Evolutionary conservation across 2,329 filamentous ascomycete species (phyloP).

Genomic region (Neonectria faginata): DNA sequence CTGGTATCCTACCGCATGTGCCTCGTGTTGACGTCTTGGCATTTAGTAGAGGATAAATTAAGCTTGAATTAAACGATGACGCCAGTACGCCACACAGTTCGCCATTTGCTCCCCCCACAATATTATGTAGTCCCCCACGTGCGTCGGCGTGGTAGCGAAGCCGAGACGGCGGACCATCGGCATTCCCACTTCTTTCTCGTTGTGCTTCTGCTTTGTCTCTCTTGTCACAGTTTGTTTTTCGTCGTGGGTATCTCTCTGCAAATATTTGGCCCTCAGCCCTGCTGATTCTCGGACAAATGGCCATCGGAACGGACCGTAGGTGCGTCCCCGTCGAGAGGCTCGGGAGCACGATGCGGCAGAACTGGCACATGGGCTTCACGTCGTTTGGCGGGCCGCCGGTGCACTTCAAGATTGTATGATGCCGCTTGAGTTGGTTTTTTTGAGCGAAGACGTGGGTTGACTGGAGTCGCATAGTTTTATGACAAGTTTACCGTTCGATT

Average conservation of each 20-base stretch:
- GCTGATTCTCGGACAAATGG: background rate
- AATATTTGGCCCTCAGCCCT: background rate
- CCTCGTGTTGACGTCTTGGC: background rate
- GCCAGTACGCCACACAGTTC: background rate
- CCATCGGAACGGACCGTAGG: slow-evolving; percentile 1
- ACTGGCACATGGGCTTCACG: slow-evolving; percentile 74
- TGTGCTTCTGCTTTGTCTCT: background rate
- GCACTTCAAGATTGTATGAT: slow-evolving; percentile 71
- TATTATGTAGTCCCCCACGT: background rate
- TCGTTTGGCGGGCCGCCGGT: slow-evolving; percentile 76
- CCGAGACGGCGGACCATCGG: background rate
- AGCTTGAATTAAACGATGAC: background rate
- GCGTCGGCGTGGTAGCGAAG: background rate
- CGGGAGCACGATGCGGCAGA: slow-evolving; percentile 34
- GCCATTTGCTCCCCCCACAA: background rate
- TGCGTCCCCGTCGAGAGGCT: slow-evolving; percentile 25
- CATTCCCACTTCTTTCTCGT: background rate
- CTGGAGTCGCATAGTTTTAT: slow-evolving; percentile 28
- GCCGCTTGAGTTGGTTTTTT: background rate
- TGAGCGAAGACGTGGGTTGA: background rate
- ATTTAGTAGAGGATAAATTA: background rate
- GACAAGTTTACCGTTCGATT: slow-evolving; percentile 68
- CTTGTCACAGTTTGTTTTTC: background rate
- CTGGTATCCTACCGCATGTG: background rate
- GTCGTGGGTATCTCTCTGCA: background rate